Evolutionary conservation across 1,284 basidiomycete genomes (phyloP), one percentile per base, ranked within the genome.

Genomic region (Laetiporus sulphureus): DNA sequence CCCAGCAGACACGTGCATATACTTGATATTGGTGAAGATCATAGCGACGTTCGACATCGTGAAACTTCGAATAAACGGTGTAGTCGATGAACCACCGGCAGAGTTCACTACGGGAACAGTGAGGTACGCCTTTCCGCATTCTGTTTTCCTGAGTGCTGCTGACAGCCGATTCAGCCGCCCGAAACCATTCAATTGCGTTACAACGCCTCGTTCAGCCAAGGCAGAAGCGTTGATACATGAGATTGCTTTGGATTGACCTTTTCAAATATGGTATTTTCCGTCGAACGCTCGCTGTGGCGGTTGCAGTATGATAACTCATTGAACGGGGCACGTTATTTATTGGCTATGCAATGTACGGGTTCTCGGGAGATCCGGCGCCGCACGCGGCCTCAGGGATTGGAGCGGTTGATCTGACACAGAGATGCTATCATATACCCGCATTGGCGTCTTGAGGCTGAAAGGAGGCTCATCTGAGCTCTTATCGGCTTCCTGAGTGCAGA

Each of bases 141-240:
- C 5, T 18, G 12, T 7, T 21, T 3, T 13, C n/a, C 4, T 23
- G n/a, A 12, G 15, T 37, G 5, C 29, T 31, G 12, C 13, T 29
- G 5, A 3, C 12, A 13, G n/a, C 25, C 10, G 5, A n/a, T 16
- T 10, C 46, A 82, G 79, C 51, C 78, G 79, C 50, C 79, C 78
- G 5, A 72, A 69, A 48, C 71, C 76, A 5, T 82, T 77, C 62
- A 68, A 71, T 51, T 81, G 78, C 49, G 55, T 63, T n/a, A 69
- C 83, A 50, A 73, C 64, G 50, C 79, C 79, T 8, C 71, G 79
- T 18, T 79, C 77, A 1, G 65, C 70, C 30, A 71, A 67, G 48
- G 71, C 77, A 4, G 56, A 74, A 36, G 65, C 68, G 13, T 56
- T 80, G 16, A 75, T 81, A 36, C 69, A 16, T 10, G 25, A 27